Conservation (phyloP, 768 basidiomycete species). For the Collybiopsis luxurians region DNA sequence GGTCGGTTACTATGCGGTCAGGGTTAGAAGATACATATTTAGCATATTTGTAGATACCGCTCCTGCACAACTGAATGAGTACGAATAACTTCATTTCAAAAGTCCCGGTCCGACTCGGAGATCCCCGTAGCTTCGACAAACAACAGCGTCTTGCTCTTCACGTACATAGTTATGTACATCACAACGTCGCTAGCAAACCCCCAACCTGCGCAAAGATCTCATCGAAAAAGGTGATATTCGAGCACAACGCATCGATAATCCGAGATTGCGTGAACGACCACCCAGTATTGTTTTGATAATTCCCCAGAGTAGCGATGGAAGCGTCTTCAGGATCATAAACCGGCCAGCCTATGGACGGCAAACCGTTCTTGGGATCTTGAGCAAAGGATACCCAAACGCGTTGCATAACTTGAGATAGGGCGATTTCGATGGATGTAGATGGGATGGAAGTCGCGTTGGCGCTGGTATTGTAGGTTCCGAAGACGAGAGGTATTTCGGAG, state of each 20-base stretch:
- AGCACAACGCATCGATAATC: constrained; percentile 17
- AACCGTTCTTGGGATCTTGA: constrained; percentile 30
- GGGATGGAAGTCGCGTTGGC: constrained; percentile 18
- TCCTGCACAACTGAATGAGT: no score
- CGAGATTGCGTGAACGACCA: constrained; percentile 13
- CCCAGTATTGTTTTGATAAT: constrained; percentile 18
- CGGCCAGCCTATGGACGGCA: constrained; percentile 26
- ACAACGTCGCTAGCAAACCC: no score
- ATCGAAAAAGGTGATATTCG: background rate
- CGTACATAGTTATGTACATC: no score
- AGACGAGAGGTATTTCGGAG: constrained; percentile 37
- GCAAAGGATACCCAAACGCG: constrained; percentile 41
- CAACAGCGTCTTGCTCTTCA: no score
- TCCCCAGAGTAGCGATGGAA: constrained; percentile 20
- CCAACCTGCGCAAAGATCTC: background rate
- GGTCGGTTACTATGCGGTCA: no score
- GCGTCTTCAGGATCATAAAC: constrained; percentile 17
- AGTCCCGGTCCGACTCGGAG: no score
- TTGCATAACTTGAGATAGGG: constrained; percentile 33
- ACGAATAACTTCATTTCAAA: no score
- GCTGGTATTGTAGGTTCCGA: constrained; percentile 11
- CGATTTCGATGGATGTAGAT: constrained; percentile 20
- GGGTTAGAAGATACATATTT: no score
- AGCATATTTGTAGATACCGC: no score
- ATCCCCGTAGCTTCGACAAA: no score